Percentiles rank a stretch among this genome's conserved stretches.
Conservation (phyloP, 176 grass and related monocot genomes). For the Raddia distichophylla region DNA sequence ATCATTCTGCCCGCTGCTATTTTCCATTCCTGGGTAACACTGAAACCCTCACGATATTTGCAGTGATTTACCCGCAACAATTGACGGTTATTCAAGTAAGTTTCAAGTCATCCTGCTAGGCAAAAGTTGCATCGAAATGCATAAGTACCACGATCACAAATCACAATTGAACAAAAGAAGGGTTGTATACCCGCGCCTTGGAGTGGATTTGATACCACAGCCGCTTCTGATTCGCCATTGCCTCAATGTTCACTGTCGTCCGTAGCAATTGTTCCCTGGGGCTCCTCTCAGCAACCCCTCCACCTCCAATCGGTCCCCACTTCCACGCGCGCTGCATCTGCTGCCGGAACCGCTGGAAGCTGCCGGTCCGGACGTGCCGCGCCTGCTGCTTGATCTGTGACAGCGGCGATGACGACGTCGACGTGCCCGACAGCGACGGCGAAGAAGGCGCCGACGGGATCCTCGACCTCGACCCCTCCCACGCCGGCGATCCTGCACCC, state of each 20-base stretch:
- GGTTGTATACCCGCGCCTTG: slow-evolving; percentile 58
- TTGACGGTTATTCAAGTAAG: slow-evolving; percentile 20
- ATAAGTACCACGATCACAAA: background rate
- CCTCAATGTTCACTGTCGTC: slow-evolving; percentile 73
- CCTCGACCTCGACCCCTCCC: slow-evolving; percentile 31
- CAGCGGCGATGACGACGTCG: slow-evolving; percentile 36
- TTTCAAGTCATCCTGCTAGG: background rate
- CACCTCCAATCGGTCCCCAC: slow-evolving; percentile 66
- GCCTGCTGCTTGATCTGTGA: slow-evolving; percentile 51
- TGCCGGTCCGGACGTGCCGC: slow-evolving; percentile 67
- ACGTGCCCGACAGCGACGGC: slow-evolving; percentile 20
- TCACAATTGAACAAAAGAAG: background rate
- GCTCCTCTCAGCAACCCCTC: slow-evolving; percentile 39
- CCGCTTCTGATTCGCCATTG: slow-evolving; percentile 95
- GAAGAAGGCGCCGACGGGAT: slow-evolving; percentile 45
- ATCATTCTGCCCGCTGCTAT: background rate
- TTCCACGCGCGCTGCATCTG: slow-evolving; percentile 92
- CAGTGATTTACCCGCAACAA: background rate
- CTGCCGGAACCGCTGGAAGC: slow-evolving; percentile 84
- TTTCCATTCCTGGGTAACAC: slow-evolving; percentile 20
- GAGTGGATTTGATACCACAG: slow-evolving; percentile 88
- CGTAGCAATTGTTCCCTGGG: slow-evolving; percentile 62
- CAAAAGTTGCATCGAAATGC: slow-evolving; percentile 21
- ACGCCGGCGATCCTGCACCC: slow-evolving; percentile 34
- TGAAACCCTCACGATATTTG: slow-evolving; percentile 15